Conservation (phyloP, 1,284 basidiomycete genomes). For the Pseudozyma sp. region DNA sequence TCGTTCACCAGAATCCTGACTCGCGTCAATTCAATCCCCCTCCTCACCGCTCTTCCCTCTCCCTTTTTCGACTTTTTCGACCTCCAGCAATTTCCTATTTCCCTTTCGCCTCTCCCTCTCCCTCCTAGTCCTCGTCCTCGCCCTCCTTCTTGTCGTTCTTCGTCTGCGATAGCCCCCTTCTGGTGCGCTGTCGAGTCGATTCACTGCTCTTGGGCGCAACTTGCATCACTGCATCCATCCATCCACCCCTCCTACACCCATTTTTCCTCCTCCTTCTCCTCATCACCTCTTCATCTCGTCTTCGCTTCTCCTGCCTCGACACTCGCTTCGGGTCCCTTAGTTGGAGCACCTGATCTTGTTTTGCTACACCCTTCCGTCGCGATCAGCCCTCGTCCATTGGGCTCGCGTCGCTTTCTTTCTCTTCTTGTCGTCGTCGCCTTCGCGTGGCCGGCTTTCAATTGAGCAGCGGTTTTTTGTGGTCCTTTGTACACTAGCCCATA, state of each 20-base stretch:
- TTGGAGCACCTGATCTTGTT: conserved; percentile 20
- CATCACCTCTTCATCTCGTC: conserved; percentile 10
- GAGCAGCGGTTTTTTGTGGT: conserved; percentile 25
- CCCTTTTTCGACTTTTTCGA: conserved; percentile 6
- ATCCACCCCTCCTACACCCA: background rate
- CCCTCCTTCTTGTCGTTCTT: conserved; percentile 1
- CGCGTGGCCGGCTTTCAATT: conserved; percentile 9
- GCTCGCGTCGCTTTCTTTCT: conserved; percentile 7
- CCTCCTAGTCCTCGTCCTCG: conserved; percentile 2
- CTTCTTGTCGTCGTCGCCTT: conserved; percentile 9
- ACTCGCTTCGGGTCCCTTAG: conserved; percentile 23
- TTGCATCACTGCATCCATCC: conserved; percentile 35
- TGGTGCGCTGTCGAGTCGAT: conserved; percentile 11
- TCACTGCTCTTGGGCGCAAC: conserved; percentile 14
- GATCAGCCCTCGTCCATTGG: conserved; percentile 3
- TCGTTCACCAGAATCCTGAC: background rate
- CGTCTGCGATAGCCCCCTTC: conserved; percentile 7
- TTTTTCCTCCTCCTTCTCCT: conserved; percentile 2
- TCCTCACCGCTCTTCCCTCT: background rate
- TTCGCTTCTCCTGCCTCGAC: conserved; percentile 7
- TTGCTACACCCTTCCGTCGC: conserved; percentile 10
- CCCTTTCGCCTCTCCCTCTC: conserved; percentile 6
- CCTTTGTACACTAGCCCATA: conserved; percentile 44
- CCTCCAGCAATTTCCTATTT: conserved; percentile 4
- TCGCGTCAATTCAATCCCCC: background rate